Percentiles rank a stretch among this genome's conserved stretches.
These are phyloP conservation scores for Arxiozyma telluris DNA, from an alignment of 1,139 yeast species.

Conservation along the genomic window DNA sequence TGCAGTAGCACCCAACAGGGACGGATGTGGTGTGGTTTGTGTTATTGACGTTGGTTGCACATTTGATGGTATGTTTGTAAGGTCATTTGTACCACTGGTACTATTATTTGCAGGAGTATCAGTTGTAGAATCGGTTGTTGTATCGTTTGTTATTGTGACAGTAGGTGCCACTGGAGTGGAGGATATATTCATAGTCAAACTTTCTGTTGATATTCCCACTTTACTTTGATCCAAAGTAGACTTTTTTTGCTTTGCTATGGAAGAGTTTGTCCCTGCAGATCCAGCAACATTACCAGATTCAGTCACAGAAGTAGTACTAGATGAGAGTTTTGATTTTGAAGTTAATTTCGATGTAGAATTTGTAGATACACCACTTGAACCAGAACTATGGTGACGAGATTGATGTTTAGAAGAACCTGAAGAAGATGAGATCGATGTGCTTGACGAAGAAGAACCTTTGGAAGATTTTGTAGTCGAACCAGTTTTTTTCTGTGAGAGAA, in stretches of 20 bases:
- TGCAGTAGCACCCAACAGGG: slow-evolving; percentile 19
- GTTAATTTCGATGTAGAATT: not conserved
- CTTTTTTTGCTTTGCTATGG: not conserved
- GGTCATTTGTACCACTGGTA: not conserved
- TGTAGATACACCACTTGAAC: not conserved
- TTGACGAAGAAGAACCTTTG: not conserved
- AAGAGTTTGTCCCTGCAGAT: not conserved
- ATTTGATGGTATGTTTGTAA: not conserved
- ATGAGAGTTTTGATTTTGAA: not conserved
- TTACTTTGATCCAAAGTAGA: not conserved
- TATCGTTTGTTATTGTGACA: slow-evolving; percentile 5
- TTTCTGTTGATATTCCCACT: not conserved
- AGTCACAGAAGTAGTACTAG: not conserved
- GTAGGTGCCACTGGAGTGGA: slow-evolving; percentile 3
- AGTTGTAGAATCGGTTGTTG: not conserved
- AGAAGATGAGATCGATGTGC: slow-evolving; percentile 2
- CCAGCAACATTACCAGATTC: not conserved
- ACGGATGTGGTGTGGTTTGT: slow-evolving; percentile 17
- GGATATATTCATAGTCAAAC: not conserved
- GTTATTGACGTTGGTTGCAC: slow-evolving; percentile 2
- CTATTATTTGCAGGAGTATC: not conserved
- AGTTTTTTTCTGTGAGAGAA: not conserved
- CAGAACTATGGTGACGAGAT: slow-evolving; percentile 2
- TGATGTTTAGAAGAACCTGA: slow-evolving; percentile 1
- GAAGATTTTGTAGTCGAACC: slow-evolving; percentile 1